A percentile compares a stretch with the other conserved stretches of the same genome.
These are phyloP conservation scores for Aureobasidium zeae DNA, from an alignment of 2,329 filamentous ascomycete species.

Conservation along the genomic window DNA sequence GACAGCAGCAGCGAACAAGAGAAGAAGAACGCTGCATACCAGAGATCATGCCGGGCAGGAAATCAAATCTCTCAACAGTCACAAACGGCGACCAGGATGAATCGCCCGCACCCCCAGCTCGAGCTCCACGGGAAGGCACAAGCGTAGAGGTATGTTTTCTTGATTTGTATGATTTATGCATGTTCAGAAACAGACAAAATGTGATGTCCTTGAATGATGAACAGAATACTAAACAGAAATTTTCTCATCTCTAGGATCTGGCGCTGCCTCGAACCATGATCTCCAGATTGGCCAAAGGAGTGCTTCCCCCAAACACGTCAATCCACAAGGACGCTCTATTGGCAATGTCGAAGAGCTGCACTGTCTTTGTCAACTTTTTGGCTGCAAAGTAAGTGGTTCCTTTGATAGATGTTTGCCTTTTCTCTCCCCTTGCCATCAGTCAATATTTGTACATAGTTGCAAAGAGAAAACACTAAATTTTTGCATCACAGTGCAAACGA, in stretches of 20 bases:
- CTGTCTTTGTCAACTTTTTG: conserved; percentile 74
- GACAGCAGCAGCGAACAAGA: too few relatives aligned
- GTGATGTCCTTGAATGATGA: too few relatives aligned
- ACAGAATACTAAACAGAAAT: conserved; percentile 15
- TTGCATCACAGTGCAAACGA: conserved; percentile 62
- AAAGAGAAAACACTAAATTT: not conserved
- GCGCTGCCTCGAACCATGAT: conserved; percentile 73
- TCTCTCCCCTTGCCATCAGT: too few relatives aligned
- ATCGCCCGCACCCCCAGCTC: conserved; percentile 21
- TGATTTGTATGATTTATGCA: not conserved
- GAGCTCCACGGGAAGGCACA: conserved; percentile 23
- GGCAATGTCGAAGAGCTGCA: conserved; percentile 71
- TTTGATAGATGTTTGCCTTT: not conserved
- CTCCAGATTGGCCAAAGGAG: conserved; percentile 68
- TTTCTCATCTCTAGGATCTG: conserved; percentile 51
- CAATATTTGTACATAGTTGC: too few relatives aligned
- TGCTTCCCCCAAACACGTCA: conserved; percentile 70
- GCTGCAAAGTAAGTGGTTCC: conserved; percentile 55
- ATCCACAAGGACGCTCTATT: conserved; percentile 74
- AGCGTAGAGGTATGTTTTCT: conserved; percentile 35
- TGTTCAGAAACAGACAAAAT: not conserved
- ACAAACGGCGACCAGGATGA: conserved; percentile 33
- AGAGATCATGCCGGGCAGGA: conserved; percentile 41
- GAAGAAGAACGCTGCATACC: too few relatives aligned
- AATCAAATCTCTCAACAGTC: conserved; percentile 36